Evolutionary conservation across 176 grass and related monocot species (phyloP), one percentile per base, ranked within the genome.

Genomic region (Dendrocalamus sinicus): DNA sequence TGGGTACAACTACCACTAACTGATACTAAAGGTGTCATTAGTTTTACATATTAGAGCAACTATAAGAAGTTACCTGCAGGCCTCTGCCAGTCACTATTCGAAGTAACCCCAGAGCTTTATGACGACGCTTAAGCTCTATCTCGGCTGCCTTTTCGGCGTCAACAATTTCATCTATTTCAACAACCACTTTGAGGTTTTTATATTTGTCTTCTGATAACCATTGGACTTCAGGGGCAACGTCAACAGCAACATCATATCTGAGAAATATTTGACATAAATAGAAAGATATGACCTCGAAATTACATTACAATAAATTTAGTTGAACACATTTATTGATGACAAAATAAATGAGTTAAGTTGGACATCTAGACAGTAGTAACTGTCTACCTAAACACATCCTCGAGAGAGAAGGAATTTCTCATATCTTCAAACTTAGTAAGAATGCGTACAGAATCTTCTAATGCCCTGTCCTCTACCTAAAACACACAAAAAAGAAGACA

Each of bases 371-470:
- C 23, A 20, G 47, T 57, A 82, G 71, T 69, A 76, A 83, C 32
- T 58, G 12, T 79, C 50, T 81, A 98, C 96, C 90, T 95, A 81
- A 98, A 94, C 22, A 91, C 86, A 88, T 85, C 47, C 78, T 89
- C 67, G 6, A 94, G 86, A 46, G 96, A 91, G 82, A 98, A 95
- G 78, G 82, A 81, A 74, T 88, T 83, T 53, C 62, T 79, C 91
- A 98, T 88, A 69, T 98, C 91, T 70, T 92, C 85, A 77, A 95
- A 94, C 67, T 92, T 86, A 65, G 91, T 92, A 55, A 83, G 87
- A 89, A 98, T 96, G 8, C 75, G 88, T 41, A 98, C 91, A 71
- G 96, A 98, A 81, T 98, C 96, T 84, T 94, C 88, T 90, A 98
- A 89, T 73, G 96, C 93, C 85, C 89, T 95, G 44, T 91, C 91